These are phyloP conservation scores for Letharia columbiana DNA, from an alignment of 495 filamentous ascomycete species.

Conservation along the genomic window DNA sequence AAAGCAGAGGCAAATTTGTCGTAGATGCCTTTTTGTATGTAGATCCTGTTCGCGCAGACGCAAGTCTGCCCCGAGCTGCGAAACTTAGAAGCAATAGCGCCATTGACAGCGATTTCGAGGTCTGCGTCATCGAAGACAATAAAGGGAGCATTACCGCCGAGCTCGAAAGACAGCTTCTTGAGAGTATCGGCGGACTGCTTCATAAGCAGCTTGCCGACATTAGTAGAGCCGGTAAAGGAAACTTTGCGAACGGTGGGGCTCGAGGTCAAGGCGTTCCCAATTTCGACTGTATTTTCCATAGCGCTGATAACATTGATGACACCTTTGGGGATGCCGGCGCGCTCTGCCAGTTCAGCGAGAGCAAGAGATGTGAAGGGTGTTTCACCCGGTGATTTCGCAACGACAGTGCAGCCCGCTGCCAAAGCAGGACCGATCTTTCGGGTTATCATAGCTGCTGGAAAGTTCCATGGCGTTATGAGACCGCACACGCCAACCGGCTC, in stretches of 20 bases:
- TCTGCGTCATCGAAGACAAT: conserved; percentile 92
- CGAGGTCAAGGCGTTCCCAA: conserved; percentile 65
- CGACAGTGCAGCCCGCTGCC: conserved; percentile 76
- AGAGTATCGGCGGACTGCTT: conserved; percentile 70
- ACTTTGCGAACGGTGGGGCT: conserved; percentile 69
- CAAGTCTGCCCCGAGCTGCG: conserved; percentile 83
- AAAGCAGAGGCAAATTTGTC: conserved; percentile 65
- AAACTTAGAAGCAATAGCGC: conserved; percentile 74
- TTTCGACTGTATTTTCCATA: conserved; percentile 57
- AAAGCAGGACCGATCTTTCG: conserved; percentile 80
- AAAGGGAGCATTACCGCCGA: conserved; percentile 87
- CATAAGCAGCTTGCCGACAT: conserved; percentile 82
- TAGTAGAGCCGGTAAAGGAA: conserved; percentile 82
- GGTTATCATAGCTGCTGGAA: conserved; percentile 88
- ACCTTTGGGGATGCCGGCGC: conserved; percentile 77
- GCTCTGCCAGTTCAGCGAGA: conserved; percentile 69
- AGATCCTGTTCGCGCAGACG: conserved; percentile 83
- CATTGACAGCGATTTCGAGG: conserved; percentile 65
- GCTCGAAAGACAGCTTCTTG: conserved; percentile 80
- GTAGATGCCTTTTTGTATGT: conserved; percentile 70
- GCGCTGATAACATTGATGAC: conserved; percentile 78
- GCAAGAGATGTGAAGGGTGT: conserved; percentile 80
- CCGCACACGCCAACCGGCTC: conserved; percentile 92
- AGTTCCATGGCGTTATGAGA: conserved; percentile 96
- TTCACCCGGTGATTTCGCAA: conserved; percentile 76